Evolutionary conservation across 352 stramenopile species (phyloP).

Genomic region (Pythium folliculosum): DNA sequence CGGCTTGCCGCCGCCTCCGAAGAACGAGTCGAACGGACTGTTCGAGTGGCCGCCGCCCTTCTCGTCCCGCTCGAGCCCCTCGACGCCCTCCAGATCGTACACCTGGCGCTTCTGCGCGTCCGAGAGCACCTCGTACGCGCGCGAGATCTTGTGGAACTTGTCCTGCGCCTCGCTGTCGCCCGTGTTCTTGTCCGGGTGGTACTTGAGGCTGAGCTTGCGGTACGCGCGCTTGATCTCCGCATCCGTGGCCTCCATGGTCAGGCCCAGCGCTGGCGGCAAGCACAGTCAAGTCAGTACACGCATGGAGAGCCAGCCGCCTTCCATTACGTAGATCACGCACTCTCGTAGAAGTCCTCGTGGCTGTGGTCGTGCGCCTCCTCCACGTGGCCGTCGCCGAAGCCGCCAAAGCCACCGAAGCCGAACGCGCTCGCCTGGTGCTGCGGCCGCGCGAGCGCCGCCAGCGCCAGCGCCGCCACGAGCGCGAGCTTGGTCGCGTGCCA

Average conservation of each 20-base stretch:
- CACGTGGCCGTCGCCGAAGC: conserved; percentile 43
- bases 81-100: conserved; percentile 93
- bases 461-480: conserved; percentile 36
- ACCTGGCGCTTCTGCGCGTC: conserved; percentile 88
- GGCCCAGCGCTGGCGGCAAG: conserved; percentile 46
- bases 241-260: conserved; percentile 84
- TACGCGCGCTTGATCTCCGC: conserved; percentile 95
- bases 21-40: conserved; percentile 82
- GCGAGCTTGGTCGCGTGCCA: conserved; percentile 21
- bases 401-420: conserved; percentile 55
- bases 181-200: conserved; percentile 93
- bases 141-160: conserved; percentile 90
- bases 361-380: conserved; percentile 52
- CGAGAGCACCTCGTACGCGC: conserved; percentile 91
- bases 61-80: conserved; percentile 79
- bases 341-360: conserved; percentile 80
- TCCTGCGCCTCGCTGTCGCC: conserved; percentile 76
- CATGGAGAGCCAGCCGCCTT: no score
- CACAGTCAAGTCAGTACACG: no score
- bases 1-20: conserved; percentile 69
- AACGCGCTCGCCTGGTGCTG: conserved; percentile 32
- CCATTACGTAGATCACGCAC: conserved; percentile 1
- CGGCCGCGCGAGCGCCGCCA: conserved; percentile 22
- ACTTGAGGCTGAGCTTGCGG: conserved; percentile 94
- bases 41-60: conserved; percentile 46